These are phyloP conservation scores for Alternaria novae-zelandiae DNA, from an alignment of 2,329 filamentous ascomycete genomes.

Conservation along the genomic window DNA sequence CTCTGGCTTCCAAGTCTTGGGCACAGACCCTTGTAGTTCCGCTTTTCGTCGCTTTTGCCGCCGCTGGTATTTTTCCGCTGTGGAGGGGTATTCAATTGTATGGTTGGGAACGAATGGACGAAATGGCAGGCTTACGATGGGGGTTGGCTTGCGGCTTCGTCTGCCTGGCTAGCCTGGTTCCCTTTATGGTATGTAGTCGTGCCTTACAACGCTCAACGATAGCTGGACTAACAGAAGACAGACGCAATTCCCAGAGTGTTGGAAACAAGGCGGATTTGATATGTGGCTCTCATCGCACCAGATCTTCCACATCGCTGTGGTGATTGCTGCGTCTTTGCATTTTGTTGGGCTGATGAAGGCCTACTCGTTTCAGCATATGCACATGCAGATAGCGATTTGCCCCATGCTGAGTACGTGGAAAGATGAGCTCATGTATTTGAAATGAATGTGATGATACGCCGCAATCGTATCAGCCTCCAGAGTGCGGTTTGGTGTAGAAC, in stretches of 20 bases:
- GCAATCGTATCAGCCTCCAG: neutral
- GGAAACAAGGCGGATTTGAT: neutral
- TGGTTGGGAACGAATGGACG: neutral
- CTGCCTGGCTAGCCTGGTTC: neutral
- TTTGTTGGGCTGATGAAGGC: neutral
- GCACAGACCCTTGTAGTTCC: neutral
- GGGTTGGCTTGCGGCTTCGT: neutral
- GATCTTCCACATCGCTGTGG: neutral
- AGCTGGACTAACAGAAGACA: neutral
- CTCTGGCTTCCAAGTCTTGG: neutral
- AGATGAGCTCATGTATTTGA: neutral
- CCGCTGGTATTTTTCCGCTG: neutral
- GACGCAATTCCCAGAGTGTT: neutral
- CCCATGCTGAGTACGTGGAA: neutral
- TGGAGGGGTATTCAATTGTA: neutral
- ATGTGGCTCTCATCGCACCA: neutral
- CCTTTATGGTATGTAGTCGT: neutral
- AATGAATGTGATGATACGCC: neutral
- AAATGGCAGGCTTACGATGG: neutral
- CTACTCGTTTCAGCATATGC: neutral
- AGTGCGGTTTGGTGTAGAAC: neutral
- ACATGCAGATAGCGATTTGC: neutral
- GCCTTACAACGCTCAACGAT: neutral
- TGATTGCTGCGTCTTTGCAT: neutral
- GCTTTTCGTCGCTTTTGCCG: neutral